Base-by-base conservation (phyloP, 345 rosid species). In the Pelargonium nanum region DNA sequence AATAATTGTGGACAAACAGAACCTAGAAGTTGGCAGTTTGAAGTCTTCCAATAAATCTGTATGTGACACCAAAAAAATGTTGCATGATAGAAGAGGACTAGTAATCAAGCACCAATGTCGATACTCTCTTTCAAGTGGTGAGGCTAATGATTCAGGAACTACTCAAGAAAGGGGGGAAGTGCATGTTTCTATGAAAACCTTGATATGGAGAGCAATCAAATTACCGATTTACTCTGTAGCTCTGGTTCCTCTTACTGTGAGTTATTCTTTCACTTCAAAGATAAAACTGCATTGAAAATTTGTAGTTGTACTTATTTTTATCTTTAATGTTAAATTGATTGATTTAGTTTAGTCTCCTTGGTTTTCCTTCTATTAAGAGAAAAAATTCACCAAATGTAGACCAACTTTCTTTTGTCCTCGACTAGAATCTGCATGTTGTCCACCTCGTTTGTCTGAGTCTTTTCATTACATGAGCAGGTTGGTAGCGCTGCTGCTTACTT, bases 131-230 rank as follows among this genome's bases (percentile, higher is more conserved):
- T 40, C 16, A 17, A 17, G 48, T 1, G 16, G 15, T 40, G 48
- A 40, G 15, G 48, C 48, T 40, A 40, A 40, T 40, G 48, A 40
- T 17, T 40, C 16, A 6, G 48, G 48, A 2, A 40, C 48, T 40
- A 40, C 48, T 40, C 48, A 40, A 40, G 48, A 40, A 40, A 17
- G 10, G 4, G 40, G 40, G 10, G 79, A 74, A 65, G 86, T 76
- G 57, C 75, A 77, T 56, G 79, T 79, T 62, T 30, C 85, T 2
- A 79, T 61, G 68, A 79, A 70, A 44, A 77, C 79, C 56, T 60
- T 88, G 80, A 83, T 91, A 74, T 91, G 96, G 98, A 86, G 98
- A 67, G 95, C 98, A 67, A 58, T 86, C 60, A 88, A 91, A 70
- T 71, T 91, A 60, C 95, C 96, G 5, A 80, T 88, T 64, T 91